Evolutionary conservation across 331 rosid genomes (phyloP), one percentile per base, ranked within the genome.

Genomic region (Prunus yedoensis): DNA sequence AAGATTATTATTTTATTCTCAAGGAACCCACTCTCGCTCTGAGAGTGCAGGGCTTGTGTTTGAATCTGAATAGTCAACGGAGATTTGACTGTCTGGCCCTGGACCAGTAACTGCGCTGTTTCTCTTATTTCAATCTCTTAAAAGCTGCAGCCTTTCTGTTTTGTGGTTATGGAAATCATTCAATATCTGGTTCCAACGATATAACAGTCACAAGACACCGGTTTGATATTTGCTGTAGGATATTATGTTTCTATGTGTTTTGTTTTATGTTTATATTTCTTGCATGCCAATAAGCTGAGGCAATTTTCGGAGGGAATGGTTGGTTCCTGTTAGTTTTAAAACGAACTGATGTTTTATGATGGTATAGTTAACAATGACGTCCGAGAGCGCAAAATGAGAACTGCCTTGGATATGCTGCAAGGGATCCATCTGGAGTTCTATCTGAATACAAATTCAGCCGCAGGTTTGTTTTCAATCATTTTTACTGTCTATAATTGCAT

Each of bases 371-470:
- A 75, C 10, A 17, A 90, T 88, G 96, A 85, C 76, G 76, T 87
- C 88, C 8, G 21, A 57, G 54, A 77, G 66, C 25, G 79, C 52
- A 11, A 65, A 64, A n/a, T 30, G 88, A 76, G 67, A 81, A 84
- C 25, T 93, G 98, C 88, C 78, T 93, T 18, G 96, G 88, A 78
- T 93, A 91, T 91, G 98, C 98, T 18, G 98, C 98, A 66, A 88
- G 85, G 73, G 98, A 93, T 87, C 78, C 88, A 12, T 84, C 98
- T 66, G 98, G 98, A 8, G 79, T 87, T 84, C 54, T 93, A 1
- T 91, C 96, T 3, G 91, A 94, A 32, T 91, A 87, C 83, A 82
- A 74, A 79, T 91, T 93, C 84, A 84, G 73, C 78, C 97, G 95
- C 81, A 88, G 91, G 98, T 86, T 35, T 54, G 66, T 66, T 16